A percentile compares a stretch with the other conserved stretches of the same genome.
phyloP scores from a whole-genome alignment of 495 filamentous ascomycete species.

The Xylaria telfairii region DNA sequence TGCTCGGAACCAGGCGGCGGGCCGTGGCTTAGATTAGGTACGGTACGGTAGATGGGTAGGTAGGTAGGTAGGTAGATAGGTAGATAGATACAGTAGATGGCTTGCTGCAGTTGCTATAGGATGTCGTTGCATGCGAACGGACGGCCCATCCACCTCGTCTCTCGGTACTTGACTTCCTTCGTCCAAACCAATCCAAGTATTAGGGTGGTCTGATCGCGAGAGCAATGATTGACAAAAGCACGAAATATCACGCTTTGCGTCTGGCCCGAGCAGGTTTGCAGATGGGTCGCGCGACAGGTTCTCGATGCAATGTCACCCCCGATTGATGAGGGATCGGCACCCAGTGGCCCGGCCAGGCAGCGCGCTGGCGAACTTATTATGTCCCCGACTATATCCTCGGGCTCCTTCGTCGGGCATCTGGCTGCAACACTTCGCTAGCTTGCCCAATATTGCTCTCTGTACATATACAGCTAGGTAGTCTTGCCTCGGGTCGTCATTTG shows the following conservation, averaged over 20 bases:
- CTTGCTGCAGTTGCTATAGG: not conserved
- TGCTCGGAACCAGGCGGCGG: constrained; percentile 15
- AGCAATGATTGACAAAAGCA: constrained; percentile 6
- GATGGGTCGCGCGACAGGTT: constrained; percentile 5
- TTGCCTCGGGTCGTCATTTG: not conserved
- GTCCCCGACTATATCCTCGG: constrained; percentile 1
- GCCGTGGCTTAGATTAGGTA: constrained; percentile 1
- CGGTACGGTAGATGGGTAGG: too few species aligned
- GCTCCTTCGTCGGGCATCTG: constrained; percentile 5
- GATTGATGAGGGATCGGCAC: constrained; percentile 15
- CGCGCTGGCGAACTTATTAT: constrained; percentile 1
- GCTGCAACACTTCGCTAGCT: not conserved
- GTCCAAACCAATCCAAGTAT: not conserved
- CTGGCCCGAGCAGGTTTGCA: constrained; percentile 18
- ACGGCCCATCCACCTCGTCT: constrained; percentile 4
- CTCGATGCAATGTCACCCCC: constrained; percentile 15
- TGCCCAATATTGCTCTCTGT: not conserved
- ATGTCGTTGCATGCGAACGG: constrained; percentile 1
- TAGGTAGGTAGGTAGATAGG: too few species aligned
- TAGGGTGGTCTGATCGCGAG: not conserved
- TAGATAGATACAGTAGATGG: too few species aligned
- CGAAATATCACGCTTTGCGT: not conserved
- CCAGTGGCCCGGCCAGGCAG: not conserved
- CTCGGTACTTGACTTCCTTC: constrained; percentile 1
- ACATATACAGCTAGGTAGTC: not conserved